phyloP scores from a whole-genome alignment of 2,329 filamentous ascomycete genomes.

The Exophiala spinifera region DNA sequence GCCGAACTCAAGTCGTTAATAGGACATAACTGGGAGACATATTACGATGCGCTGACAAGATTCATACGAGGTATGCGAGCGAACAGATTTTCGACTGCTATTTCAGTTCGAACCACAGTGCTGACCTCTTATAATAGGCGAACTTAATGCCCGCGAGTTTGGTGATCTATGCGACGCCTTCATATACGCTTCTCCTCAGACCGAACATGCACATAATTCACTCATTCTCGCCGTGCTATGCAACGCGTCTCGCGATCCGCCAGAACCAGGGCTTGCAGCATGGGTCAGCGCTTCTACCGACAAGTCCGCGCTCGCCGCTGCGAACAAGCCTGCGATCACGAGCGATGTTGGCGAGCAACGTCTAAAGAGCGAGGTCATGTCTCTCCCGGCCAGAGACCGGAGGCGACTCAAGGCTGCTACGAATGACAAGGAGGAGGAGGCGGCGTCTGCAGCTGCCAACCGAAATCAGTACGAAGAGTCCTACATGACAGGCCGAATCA shows the following conservation, averaged over 20 bases:
- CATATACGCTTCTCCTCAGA: constrained; percentile 51
- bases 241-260: constrained; percentile 59
- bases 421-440: constrained; percentile 26
- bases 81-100: background rate
- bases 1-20: constrained; percentile 59
- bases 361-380: constrained; percentile 63
- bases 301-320: constrained; percentile 42
- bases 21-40: constrained; percentile 58
- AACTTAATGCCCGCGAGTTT: constrained; percentile 61
- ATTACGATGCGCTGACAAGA: constrained; percentile 56
- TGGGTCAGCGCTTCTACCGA: constrained; percentile 61
- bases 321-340: constrained; percentile 48
- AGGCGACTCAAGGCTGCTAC: constrained; percentile 52
- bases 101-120: background rate
- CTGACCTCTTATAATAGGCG: constrained; percentile 40
- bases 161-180: constrained; percentile 55
- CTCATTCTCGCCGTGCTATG: constrained; percentile 58
- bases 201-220: constrained; percentile 60
- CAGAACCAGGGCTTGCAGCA: constrained; percentile 60
- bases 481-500: constrained; percentile 47
- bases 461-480: constrained; percentile 41
- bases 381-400: constrained; percentile 57
- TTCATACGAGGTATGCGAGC: constrained; percentile 55
- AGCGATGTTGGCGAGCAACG: constrained; percentile 62
- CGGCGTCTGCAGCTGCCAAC: constrained; percentile 13